Evolutionary conservation across 208 protist genomes (phyloP).

Genomic region (Trypanosoma vivax): DNA sequence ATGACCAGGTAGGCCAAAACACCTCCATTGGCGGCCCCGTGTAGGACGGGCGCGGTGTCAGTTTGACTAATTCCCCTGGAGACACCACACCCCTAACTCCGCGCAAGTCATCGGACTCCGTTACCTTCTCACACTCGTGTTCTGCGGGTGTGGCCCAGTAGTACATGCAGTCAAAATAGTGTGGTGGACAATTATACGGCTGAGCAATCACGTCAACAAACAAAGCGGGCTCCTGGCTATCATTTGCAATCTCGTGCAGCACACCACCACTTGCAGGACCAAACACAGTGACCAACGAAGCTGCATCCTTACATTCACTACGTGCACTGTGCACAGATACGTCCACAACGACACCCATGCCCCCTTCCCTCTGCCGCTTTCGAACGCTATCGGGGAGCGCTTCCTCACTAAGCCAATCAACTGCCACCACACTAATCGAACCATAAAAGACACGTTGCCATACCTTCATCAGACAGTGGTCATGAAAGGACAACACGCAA

Average conservation of each 20-base stretch:
- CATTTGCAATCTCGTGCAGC: conserved; percentile 61
- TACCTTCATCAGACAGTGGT: conserved; percentile 66
- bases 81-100: neutral
- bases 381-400: neutral
- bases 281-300: conserved; percentile 16
- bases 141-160: conserved; percentile 16
- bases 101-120: neutral
- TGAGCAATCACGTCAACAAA: conserved; percentile 71
- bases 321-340: conserved; percentile 5
- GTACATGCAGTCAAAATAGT: conserved; percentile 51
- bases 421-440: conserved; percentile 35
- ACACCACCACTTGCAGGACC: conserved; percentile 30
- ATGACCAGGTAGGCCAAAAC: conserved; percentile 24
- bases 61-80: conserved; percentile 9
- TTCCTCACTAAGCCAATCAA: conserved; percentile 21
- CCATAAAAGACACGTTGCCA: conserved; percentile 52
- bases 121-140: neutral
- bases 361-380: neutral
- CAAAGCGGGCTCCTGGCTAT: conserved; percentile 34
- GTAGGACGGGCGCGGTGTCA: conserved; percentile 31
- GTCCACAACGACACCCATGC: conserved; percentile 21
- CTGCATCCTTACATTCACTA: neutral
- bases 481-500: conserved; percentile 47
- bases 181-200: conserved; percentile 41
- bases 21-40: conserved; percentile 32